Conservation (phyloP, 495 filamentous ascomycete genomes). For the Aspergillus bertholletiae region DNA sequence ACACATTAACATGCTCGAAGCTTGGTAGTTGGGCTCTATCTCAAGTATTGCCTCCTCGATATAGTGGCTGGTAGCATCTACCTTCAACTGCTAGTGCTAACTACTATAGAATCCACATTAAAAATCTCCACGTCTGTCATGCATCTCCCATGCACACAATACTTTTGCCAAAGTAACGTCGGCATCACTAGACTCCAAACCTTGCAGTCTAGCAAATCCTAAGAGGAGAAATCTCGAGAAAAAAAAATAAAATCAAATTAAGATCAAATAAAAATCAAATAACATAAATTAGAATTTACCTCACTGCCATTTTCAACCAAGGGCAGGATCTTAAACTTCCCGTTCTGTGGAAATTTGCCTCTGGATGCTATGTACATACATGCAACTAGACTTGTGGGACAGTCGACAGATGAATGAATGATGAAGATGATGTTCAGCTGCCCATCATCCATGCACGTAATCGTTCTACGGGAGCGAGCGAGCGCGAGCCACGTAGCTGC, state of each 20-base stretch:
- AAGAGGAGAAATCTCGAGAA: background rate
- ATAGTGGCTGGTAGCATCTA: too few relatives aligned
- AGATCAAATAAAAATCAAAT: background rate
- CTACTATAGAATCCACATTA: background rate
- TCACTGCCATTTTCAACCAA: too few relatives aligned
- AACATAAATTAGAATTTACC: background rate
- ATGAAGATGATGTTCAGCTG: conserved; percentile 19
- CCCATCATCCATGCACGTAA: conserved; percentile 19
- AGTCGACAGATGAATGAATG: background rate
- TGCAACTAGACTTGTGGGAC: background rate
- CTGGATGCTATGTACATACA: background rate
- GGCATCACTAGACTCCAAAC: background rate
- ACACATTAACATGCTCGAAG: too few relatives aligned
- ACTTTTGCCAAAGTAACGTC: background rate
- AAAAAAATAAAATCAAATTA: background rate
- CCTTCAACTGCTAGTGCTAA: background rate
- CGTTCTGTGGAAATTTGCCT: background rate
- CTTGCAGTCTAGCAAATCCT: background rate
- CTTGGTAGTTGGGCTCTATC: too few relatives aligned
- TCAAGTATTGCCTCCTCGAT: too few relatives aligned
- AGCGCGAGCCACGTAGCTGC: conserved; percentile 23
- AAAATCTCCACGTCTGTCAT: conserved; percentile 2
- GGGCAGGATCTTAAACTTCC: background rate
- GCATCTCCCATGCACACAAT: conserved; percentile 3
- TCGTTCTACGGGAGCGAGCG: conserved; percentile 18